These are phyloP conservation scores for Entonaema liquescens DNA, from an alignment of 495 filamentous ascomycete genomes.

Conservation along the genomic window DNA sequence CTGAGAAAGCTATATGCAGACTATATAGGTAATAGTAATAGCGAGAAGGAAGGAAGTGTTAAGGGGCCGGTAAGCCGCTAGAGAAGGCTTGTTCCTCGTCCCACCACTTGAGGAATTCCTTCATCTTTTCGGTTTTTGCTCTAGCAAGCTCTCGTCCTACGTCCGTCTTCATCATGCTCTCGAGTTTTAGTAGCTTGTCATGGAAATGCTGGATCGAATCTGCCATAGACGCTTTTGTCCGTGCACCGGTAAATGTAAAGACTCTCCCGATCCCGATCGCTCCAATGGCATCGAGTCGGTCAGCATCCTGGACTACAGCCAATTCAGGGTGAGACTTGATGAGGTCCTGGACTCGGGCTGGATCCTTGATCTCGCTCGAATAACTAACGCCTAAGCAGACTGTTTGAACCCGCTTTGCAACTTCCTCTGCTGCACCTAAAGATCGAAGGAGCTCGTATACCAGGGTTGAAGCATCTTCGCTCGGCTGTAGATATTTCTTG, in stretches of 20 bases:
- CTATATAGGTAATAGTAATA: background rate
- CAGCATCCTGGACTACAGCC: conserved; percentile 88
- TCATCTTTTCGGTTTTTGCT: conserved; percentile 69
- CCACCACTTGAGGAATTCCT: conserved; percentile 76
- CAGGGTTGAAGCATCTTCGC: conserved; percentile 61
- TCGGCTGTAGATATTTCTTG: conserved; percentile 73
- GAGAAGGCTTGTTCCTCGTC: conserved; percentile 63
- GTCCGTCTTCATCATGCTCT: conserved; percentile 84
- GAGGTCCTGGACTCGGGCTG: conserved; percentile 58
- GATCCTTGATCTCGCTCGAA: conserved; percentile 72
- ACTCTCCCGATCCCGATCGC: conserved; percentile 81
- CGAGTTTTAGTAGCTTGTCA: conserved; percentile 78
- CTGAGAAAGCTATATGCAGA: background rate
- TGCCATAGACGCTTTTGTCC: conserved; percentile 61
- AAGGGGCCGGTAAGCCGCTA: background rate
- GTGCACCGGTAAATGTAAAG: conserved; percentile 79
- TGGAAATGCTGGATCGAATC: conserved; percentile 77
- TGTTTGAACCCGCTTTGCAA: conserved; percentile 71
- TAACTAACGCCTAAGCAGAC: conserved; percentile 81
- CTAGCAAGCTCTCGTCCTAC: conserved; percentile 72
- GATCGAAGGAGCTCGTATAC: conserved; percentile 67
- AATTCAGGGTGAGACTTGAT: conserved; percentile 74
- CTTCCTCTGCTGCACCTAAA: conserved; percentile 58
- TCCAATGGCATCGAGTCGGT: conserved; percentile 88
- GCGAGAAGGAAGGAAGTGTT: background rate